Percentiles rank a stretch among this genome's conserved stretches.
Evolutionary conservation across 331 rosid species (phyloP).

Genomic region (Prunus yedoensis): DNA sequence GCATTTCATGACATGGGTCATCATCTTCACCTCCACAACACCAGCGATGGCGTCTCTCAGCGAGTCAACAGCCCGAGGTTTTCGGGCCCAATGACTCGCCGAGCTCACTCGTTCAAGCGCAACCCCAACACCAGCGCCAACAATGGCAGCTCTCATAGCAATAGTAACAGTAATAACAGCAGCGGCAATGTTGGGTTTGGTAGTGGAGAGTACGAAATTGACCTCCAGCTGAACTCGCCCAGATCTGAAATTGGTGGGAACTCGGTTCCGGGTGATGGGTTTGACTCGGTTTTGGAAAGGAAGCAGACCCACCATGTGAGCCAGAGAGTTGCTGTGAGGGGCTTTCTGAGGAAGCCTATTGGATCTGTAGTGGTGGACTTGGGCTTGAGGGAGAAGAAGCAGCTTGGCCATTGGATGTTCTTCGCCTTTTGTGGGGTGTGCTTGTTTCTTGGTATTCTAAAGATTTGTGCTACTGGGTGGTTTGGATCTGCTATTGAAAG

Average conservation of each 20-base stretch:
- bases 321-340: conserved; percentile 48
- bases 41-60: conserved; percentile 78
- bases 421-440: conserved; percentile 77
- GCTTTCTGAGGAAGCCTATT: conserved; percentile 51
- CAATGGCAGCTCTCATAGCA: conserved; percentile 5
- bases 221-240: conserved; percentile 70
- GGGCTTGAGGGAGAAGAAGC: conserved; percentile 68
- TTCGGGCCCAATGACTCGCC: conserved; percentile 95
- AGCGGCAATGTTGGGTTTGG: conserved; percentile 26
- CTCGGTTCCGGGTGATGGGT: conserved; percentile 36
- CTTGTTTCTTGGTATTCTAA: conserved; percentile 76
- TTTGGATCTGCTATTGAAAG: conserved; percentile 85
- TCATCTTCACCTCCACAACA: conserved; percentile 44
- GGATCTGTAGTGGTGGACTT: conserved; percentile 63
- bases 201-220: conserved; percentile 55
- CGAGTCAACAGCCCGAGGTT: conserved; percentile 89
- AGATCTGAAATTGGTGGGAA: conserved; percentile 64
- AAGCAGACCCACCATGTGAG: conserved; percentile 53
- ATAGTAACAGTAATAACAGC: conserved; percentile 12
- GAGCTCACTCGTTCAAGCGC: conserved; percentile 95
- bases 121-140: conserved; percentile 17
- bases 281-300: conserved; percentile 48
- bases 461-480: conserved; percentile 95
- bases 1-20: conserved; percentile 47
- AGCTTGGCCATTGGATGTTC: conserved; percentile 91